Evolutionary conservation across 805 yeast species (phyloP).

Genomic region (Saccharomycopsis amapae): DNA sequence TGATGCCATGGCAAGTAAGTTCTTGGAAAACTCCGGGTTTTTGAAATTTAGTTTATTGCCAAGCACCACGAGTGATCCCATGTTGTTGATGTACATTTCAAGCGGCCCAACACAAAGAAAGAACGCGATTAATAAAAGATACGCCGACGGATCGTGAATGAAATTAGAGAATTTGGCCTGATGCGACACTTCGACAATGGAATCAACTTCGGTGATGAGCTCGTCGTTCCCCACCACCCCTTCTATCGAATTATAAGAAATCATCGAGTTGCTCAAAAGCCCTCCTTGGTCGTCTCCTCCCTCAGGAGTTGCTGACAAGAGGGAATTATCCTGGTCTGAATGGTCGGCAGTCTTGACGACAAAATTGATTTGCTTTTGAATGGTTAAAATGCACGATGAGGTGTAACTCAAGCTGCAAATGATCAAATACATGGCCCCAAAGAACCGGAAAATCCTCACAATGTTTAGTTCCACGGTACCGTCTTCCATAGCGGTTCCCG

Average conservation of each 20-base stretch:
- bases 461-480: slow-evolving; percentile 35
- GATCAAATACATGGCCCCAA: slow-evolving; percentile 45
- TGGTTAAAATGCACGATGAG: slow-evolving; percentile 56
- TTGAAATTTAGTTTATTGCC: slow-evolving; percentile 28
- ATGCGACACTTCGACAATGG: slow-evolving; percentile 37
- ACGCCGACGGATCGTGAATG: slow-evolving; percentile 51
- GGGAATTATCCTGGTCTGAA: too few relatives aligned
- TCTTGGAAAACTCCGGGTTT: too few relatives aligned
- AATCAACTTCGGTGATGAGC: slow-evolving; percentile 69
- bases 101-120: slow-evolving; percentile 72
- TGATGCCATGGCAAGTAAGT: slow-evolving; percentile 22
- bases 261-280: slow-evolving; percentile 1
- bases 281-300: slow-evolving; percentile 24
- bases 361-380: slow-evolving; percentile 38
- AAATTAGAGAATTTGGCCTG: slow-evolving; percentile 17
- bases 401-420: slow-evolving; percentile 57
- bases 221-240: slow-evolving; percentile 27
- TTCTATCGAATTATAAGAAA: slow-evolving; percentile 5
- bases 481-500: slow-evolving; percentile 19
- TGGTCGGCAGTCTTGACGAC: slow-evolving; percentile 27
- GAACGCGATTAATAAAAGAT: slow-evolving; percentile 56
- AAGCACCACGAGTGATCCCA: slow-evolving; percentile 62
- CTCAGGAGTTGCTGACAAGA: too few relatives aligned
- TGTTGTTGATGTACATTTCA: slow-evolving; percentile 76
- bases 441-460: slow-evolving; percentile 43